phyloP scores from a whole-genome alignment of 75 land plant genomes.

The Cupressus sempervirens region DNA sequence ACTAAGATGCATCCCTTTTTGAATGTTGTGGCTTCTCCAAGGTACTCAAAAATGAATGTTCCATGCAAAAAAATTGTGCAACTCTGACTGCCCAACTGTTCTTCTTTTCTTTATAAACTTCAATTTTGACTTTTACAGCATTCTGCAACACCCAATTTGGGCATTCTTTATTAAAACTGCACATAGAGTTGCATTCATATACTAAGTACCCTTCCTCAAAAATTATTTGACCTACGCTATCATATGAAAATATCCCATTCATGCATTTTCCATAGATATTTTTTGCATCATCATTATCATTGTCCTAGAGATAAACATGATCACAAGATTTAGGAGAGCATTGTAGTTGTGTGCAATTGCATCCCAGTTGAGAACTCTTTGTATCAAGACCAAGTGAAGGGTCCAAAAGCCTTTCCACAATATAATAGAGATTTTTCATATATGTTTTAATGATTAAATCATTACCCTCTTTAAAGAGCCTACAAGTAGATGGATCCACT shows the following conservation, averaged over 20 bases:
- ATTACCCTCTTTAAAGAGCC: constrained; percentile 26
- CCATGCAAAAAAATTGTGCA: no score
- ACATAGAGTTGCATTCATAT: no score
- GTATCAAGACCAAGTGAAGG: constrained; percentile 64
- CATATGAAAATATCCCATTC: constrained; percentile 86
- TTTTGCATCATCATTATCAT: constrained; percentile 80
- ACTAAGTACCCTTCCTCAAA: no score
- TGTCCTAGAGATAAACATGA: constrained; percentile 86
- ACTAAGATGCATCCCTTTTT: no score
- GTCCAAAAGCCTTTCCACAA: constrained; percentile 66
- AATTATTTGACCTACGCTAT: constrained; percentile 65
- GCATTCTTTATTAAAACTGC: no score
- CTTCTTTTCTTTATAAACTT: no score
- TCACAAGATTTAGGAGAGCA: constrained; percentile 77
- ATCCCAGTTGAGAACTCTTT: constrained; percentile 79
- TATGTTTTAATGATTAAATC: constrained; percentile 30
- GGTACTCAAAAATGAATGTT: no score
- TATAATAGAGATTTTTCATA: constrained; percentile 74
- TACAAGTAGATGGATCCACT: constrained; percentile 36
- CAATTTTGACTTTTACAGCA: no score
- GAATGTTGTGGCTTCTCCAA: no score
- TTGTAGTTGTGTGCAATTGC: constrained; percentile 47
- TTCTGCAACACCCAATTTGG: no score
- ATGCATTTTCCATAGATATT: constrained; percentile 78
- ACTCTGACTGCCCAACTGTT: no score